Conservation (phyloP, 331 rosid species). For the Acacia concinna region DNA sequence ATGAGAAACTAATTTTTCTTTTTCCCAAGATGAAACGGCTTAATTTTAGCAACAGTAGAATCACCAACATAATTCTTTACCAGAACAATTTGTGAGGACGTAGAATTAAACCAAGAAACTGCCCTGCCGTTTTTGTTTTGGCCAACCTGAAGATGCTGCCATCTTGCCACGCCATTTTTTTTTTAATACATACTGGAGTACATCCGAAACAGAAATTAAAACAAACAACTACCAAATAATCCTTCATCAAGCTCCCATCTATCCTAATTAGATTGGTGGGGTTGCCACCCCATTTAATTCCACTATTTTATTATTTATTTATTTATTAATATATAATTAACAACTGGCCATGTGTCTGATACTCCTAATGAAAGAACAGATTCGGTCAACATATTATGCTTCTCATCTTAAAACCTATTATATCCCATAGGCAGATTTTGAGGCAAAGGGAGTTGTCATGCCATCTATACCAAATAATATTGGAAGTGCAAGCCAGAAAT, state of each 20-base stretch:
- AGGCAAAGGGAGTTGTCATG: not conserved
- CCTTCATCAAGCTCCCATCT: too few species aligned
- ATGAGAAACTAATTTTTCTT: not conserved
- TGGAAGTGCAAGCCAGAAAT: conserved; percentile 19
- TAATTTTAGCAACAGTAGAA: not conserved
- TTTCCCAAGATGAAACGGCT: not conserved
- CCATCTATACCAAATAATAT: not conserved
- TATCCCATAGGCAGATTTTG: not conserved
- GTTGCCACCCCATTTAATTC: not conserved
- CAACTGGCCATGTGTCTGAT: not conserved
- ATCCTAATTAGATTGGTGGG: too few species aligned
- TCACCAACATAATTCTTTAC: not conserved
- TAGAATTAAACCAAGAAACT: not conserved
- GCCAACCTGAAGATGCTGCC: too few species aligned
- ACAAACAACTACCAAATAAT: too few species aligned
- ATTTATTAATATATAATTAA: too few species aligned
- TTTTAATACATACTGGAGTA: too few species aligned
- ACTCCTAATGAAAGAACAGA: too few species aligned
- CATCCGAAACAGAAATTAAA: too few species aligned
- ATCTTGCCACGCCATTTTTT: too few species aligned
- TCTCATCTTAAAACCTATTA: not conserved
- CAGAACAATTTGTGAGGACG: too few species aligned
- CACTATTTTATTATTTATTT: not conserved
- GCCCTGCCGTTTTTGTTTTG: not conserved
- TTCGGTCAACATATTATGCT: not conserved